Base-by-base conservation (phyloP, 352 stramenopile species). In the Pythium diclinum region DNA sequence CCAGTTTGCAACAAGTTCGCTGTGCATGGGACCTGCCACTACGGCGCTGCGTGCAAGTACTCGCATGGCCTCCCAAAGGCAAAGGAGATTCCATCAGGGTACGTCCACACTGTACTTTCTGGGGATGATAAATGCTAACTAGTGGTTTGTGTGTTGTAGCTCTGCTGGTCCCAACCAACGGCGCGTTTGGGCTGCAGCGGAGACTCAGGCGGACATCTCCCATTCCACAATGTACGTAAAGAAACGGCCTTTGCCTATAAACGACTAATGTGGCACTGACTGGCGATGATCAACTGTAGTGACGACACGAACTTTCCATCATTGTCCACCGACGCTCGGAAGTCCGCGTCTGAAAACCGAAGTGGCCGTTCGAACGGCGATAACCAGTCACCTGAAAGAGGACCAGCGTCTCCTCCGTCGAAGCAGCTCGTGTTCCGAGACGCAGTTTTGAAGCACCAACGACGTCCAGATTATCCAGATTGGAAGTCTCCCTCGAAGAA, bases 11-110 rank as follows among this genome's bases (percentile, higher is more conserved):
- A 77, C 7, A 79, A 80, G 49, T 89, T 88, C 56, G 28, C 72
- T 3, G 67, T 72, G 0, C 63, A 63, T 25, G 80, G 75, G 19
- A 74, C 53, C 6, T 93, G 85, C 38, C 34, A 28, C 3, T 91
- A 85, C 32, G 85, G 83, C 5, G 51, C 59, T 33, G 75, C 73
- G 14, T 93, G 85, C 59, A 82, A 65, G 46, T 93, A 78, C 48
- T 85, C 76, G 0, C 85, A 93, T 51, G 74, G 86, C 6, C 3
- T 16, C 25, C 25, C 25, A 6, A 21, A 51, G 44, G 44, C 44
- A 30, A 16, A 28, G 19, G 44, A 51, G 10, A 19, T 10, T 6
- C 10, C 44, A 2, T 19, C 28, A 10, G 21, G 44, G 44, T 51
- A 51, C 10, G 44, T 42, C 8, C 4, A 42, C 5, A 28, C 25